Evolutionary conservation across 2,329 filamentous ascomycete species (phyloP).

Genomic region (Epichloe amarillans): DNA sequence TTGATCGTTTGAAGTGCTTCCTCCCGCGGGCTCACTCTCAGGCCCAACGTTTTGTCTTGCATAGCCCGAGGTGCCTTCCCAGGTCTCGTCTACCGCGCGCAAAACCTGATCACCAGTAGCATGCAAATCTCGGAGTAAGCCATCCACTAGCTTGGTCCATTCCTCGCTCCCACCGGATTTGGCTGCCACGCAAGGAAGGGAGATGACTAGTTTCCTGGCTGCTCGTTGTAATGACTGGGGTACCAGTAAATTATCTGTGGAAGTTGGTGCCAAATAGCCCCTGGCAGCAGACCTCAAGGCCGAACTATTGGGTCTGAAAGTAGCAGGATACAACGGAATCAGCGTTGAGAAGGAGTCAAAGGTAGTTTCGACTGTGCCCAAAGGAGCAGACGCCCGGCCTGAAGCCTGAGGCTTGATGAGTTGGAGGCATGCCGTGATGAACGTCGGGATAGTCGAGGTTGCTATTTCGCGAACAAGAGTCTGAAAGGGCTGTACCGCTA

Average conservation of each 20-base stretch:
- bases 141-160: slow-evolving; percentile 56
- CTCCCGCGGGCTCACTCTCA: slow-evolving; percentile 34
- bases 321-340: slow-evolving; percentile 69
- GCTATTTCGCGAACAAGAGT: slow-evolving; percentile 79
- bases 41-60: slow-evolving; percentile 27
- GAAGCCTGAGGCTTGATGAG: slow-evolving; percentile 37
- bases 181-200: slow-evolving; percentile 67
- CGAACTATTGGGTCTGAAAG: slow-evolving; percentile 61
- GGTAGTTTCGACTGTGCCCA: slow-evolving; percentile 48
- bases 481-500: slow-evolving; percentile 67
- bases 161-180: slow-evolving; percentile 68
- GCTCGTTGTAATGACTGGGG: slow-evolving; percentile 40
- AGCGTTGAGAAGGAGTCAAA: slow-evolving; percentile 59
- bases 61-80: slow-evolving; percentile 53
- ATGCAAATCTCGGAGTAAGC: slow-evolving; percentile 52
- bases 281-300: slow-evolving; percentile 52
- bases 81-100: slow-evolving; percentile 66
- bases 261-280: slow-evolving; percentile 50
- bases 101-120: slow-evolving; percentile 63
- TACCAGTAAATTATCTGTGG: slow-evolving; percentile 33
- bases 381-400: slow-evolving; percentile 18
- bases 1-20: slow-evolving; percentile 30
- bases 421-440: slow-evolving; percentile 60
- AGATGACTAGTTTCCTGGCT: slow-evolving; percentile 52
- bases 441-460: slow-evolving; percentile 64